Base-by-base conservation (phyloP, 1,139 yeast species). In the Meyerozyma elateridarum region DNA sequence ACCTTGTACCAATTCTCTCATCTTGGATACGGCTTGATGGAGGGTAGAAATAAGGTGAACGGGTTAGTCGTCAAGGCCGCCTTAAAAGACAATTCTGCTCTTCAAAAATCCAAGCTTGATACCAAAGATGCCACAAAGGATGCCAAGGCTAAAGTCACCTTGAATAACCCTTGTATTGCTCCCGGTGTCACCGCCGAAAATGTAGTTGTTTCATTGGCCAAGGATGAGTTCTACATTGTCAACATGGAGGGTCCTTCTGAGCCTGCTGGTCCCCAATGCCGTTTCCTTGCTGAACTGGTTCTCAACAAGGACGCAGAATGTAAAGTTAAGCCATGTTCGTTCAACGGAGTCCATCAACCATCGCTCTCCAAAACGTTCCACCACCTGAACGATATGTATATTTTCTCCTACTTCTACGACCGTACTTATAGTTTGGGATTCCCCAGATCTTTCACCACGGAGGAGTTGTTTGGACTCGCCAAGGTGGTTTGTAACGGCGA, bases 281-380 rank as follows among this genome's bases (percentile, higher is more conserved):
- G 96, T 45, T 72, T 68, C 51, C 58, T 91, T 32, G 88, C 97
- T 5, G 97, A 91, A 54, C 57, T 71, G 38, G 76, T 87, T 20
- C 72, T 91, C 54, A 83, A 85, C 59, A 89, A 89, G 62, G 95
- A 88, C 25, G 70, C 74, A 9, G 76, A 70, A 40, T 91, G 99
- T 67, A 54, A 64, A 2, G 52, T 68, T 27, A 74, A 76, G 39
- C 95, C 98, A 32, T 91, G 99, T 60, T 85, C 97, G 2, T 91
- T 91, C 72, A 87, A 89, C 52, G 98, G 99, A 49, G 82, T 88
- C 33, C 94, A 91, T 56, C 98, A 91, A 64, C 99, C 99, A 5
- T 82, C 95, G 3, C 68, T 91, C 46, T 76, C 78, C 29, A 77
- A 71, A 42, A 76, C 94, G 9, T 89, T 91, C 70, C 71, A 75